A percentile compares a stretch with the other conserved stretches of the same genome.
Conservation (phyloP, 1,284 basidiomycete genomes). For the Neonothopanus nambi region DNA sequence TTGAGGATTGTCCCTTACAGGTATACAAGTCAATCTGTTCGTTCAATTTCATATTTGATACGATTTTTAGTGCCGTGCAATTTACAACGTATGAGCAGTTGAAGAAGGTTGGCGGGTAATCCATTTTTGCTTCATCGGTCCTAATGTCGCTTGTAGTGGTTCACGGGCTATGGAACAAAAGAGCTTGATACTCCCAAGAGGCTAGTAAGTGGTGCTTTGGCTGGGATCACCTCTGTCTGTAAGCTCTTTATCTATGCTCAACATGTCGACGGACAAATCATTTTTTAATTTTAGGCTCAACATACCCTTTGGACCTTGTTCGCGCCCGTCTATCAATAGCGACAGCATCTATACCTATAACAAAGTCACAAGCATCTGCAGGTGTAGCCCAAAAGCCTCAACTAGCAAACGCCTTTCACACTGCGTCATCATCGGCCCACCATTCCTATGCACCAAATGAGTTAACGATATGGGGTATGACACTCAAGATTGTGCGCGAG, state of each 20-base stretch:
- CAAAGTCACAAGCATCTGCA: constrained; percentile 19
- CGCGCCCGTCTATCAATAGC: constrained; percentile 92
- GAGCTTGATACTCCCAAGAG: constrained; percentile 84
- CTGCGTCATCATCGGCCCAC: constrained; percentile 40
- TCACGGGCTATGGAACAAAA: constrained; percentile 65
- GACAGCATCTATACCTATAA: constrained; percentile 67
- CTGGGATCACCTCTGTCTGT: constrained; percentile 90
- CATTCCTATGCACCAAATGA: constrained; percentile 50
- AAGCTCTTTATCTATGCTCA: constrained; percentile 23
- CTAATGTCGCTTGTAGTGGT: constrained; percentile 48
- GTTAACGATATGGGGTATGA: constrained; percentile 87
- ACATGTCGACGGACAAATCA: constrained; percentile 1
- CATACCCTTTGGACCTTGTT: constrained; percentile 93
- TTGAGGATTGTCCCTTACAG: constrained; percentile 83
- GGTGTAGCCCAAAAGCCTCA: constrained; percentile 26
- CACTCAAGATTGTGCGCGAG: constrained; percentile 84
- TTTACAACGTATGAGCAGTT: constrained; percentile 91
- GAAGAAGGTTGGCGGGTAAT: constrained; percentile 60
- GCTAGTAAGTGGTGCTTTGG: constrained; percentile 82
- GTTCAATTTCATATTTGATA: neutral
- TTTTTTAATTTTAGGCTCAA: constrained; percentile 57
- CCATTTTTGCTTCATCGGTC: constrained; percentile 12
- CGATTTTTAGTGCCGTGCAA: constrained; percentile 75
- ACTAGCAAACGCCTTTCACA: constrained; percentile 55
- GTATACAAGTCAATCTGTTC: constrained; percentile 29